Conservation (phyloP, 2,329 filamentous ascomycete species). For the Talaromyces sp. region DNA sequence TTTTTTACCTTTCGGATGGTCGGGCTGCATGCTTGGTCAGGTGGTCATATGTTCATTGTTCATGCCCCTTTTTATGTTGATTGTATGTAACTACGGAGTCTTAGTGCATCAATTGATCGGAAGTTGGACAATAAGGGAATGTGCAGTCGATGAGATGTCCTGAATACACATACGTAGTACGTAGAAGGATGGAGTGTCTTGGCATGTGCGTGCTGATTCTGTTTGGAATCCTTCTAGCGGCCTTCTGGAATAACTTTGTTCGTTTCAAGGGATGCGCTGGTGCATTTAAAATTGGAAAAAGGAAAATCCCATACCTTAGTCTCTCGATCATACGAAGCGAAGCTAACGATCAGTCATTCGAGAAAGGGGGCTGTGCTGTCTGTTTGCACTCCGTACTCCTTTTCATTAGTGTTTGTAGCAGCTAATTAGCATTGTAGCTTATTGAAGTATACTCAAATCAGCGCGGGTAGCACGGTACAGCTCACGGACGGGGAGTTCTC, state of each 20-base stretch:
- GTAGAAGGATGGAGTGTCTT: neutral
- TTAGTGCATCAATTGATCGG: too few species aligned
- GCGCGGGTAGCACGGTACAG: neutral
- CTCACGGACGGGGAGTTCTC: conserved; percentile 5
- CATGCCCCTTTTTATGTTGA: too few species aligned
- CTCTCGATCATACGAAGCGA: too few species aligned
- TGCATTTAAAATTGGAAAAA: neutral
- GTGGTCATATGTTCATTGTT: too few species aligned
- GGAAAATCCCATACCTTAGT: neutral
- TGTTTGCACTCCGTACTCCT: neutral
- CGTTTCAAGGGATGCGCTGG: neutral
- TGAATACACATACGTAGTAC: neutral
- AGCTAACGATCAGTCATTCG: neutral
- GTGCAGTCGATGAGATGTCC: too few species aligned
- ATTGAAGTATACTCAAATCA: too few species aligned
- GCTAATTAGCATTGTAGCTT: too few species aligned
- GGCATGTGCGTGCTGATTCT: neutral
- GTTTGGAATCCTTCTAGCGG: conserved; percentile 14
- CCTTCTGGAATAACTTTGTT: conserved; percentile 10
- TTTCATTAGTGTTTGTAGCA: neutral
- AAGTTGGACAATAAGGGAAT: too few species aligned
- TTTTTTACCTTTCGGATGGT: neutral
- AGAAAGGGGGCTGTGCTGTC: neutral
- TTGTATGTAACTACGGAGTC: too few species aligned
- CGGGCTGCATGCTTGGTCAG: too few species aligned